phyloP scores from a whole-genome alignment of 345 rosid species.

The Acer saccharum region DNA sequence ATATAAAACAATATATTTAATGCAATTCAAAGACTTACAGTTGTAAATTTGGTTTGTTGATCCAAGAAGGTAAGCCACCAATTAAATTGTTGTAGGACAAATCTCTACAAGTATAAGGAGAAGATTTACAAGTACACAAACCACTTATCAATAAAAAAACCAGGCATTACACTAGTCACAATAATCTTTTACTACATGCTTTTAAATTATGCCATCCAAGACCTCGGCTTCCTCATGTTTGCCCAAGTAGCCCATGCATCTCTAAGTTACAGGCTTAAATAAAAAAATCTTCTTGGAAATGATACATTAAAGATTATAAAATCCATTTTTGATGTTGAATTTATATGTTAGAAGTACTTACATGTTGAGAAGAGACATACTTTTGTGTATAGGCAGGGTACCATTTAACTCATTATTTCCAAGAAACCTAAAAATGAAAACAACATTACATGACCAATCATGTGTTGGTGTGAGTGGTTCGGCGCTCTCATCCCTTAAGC shows the following conservation, averaged over 20 bases:
- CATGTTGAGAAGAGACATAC: constrained; percentile 29
- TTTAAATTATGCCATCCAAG: neutral
- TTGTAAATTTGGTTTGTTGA: constrained; percentile 22
- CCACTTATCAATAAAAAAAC: neutral
- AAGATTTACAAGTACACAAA: neutral
- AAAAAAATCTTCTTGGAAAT: too few species aligned
- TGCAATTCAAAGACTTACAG: constrained; percentile 30
- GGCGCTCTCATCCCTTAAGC: too few species aligned
- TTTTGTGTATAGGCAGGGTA: constrained; percentile 26
- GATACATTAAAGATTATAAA: too few species aligned
- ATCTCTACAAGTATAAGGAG: constrained; percentile 34
- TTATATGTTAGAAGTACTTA: constrained; percentile 6
- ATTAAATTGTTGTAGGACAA: constrained; percentile 39
- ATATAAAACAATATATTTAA: neutral
- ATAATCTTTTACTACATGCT: neutral
- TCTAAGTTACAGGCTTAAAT: too few species aligned
- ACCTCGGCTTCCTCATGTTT: neutral
- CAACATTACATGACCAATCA: too few species aligned
- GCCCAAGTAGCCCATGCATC: too few species aligned
- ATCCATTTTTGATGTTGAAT: neutral
- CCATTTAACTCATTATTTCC: too few species aligned
- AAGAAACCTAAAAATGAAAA: constrained; percentile 37
- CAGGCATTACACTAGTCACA: too few species aligned
- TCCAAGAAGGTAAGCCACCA: constrained; percentile 39
- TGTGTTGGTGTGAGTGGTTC: too few species aligned